Percentiles rank a stretch among this genome's conserved stretches.
These are phyloP conservation scores for Phytophthora boehmeriae DNA, from an alignment of 352 stramenopile genomes.

Conservation along the genomic window DNA sequence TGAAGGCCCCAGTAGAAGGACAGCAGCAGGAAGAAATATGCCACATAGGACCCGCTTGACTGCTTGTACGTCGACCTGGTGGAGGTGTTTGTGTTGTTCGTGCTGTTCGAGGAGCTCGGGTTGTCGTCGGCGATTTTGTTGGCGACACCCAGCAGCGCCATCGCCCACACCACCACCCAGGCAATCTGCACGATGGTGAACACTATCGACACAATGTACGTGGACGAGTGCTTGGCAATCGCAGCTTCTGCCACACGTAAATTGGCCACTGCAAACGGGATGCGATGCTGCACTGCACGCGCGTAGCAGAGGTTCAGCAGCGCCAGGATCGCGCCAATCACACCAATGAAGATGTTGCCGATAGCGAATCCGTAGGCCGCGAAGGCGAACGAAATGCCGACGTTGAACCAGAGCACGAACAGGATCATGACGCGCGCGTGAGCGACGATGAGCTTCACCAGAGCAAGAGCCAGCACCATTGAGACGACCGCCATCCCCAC, in stretches of 20 bases:
- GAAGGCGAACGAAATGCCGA: slow-evolving; percentile 68
- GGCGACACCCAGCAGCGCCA: slow-evolving; percentile 88
- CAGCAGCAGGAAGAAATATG: slow-evolving; percentile 64
- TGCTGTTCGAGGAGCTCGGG: slow-evolving; percentile 26
- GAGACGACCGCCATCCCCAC: slow-evolving; percentile 63
- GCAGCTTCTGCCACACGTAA: slow-evolving; percentile 87
- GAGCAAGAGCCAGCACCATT: slow-evolving; percentile 59
- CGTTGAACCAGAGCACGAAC: slow-evolving; percentile 89
- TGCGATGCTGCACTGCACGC: slow-evolving; percentile 83
- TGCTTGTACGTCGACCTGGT: slow-evolving; percentile 42
- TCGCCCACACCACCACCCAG: slow-evolving; percentile 91
- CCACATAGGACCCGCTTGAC: slow-evolving; percentile 40
- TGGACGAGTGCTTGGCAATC: slow-evolving; percentile 89
- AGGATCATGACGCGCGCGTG: slow-evolving; percentile 85
- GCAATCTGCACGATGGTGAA: slow-evolving; percentile 90
- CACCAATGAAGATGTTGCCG: slow-evolving; percentile 68
- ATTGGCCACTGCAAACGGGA: slow-evolving; percentile 95
- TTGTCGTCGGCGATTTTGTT: slow-evolving; percentile 75
- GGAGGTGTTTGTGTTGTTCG: slow-evolving; percentile 16
- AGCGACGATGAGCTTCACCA: slow-evolving; percentile 84
- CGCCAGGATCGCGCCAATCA: slow-evolving; percentile 67
- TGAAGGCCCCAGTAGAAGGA: slow-evolving; percentile 95
- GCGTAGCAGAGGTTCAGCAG: slow-evolving; percentile 89
- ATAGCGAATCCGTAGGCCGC: slow-evolving; percentile 74
- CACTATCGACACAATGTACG: slow-evolving; percentile 87